A percentile compares a stretch with the other conserved stretches of the same genome.
phyloP scores from a whole-genome alignment of 2,329 filamentous ascomycete species.

The Mariannaea sp. region DNA sequence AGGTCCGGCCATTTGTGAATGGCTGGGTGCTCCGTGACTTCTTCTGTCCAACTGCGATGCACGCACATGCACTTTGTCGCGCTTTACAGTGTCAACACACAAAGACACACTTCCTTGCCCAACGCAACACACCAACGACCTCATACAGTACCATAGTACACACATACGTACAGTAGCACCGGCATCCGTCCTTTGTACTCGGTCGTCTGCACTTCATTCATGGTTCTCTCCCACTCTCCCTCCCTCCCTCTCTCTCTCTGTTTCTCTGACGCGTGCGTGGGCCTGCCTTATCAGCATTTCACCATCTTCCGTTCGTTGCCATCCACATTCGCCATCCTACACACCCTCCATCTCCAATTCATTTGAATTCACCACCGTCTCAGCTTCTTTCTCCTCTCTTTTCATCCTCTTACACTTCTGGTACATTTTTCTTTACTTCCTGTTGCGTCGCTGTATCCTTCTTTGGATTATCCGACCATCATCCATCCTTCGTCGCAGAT shows the following conservation, averaged over 20 bases:
- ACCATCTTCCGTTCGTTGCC: slow-evolving; percentile 28
- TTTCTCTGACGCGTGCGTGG: slow-evolving; percentile 8
- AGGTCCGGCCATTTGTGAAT: slow-evolving; percentile 9
- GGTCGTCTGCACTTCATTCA: too few species aligned
- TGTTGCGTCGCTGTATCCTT: neutral
- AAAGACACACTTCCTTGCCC: slow-evolving; percentile 8
- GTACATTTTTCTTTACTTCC: too few species aligned
- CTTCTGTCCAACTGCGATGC: slow-evolving; percentile 10
- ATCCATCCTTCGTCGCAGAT: neutral
- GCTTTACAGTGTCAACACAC: slow-evolving; percentile 11
- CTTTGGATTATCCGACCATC: neutral
- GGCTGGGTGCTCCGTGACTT: neutral
- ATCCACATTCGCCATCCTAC: slow-evolving; percentile 26
- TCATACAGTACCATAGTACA: too few species aligned
- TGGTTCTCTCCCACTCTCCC: too few species aligned
- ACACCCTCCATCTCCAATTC: neutral
- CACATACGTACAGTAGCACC: neutral
- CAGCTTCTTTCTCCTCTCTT: neutral
- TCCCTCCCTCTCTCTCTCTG: too few species aligned
- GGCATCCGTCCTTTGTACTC: too few species aligned
- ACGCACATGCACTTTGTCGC: neutral
- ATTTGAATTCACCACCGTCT: neutral
- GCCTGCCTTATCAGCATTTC: slow-evolving; percentile 33
- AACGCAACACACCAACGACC: slow-evolving; percentile 10
- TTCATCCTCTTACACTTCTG: too few species aligned